Evolutionary conservation across 2,329 filamentous ascomycete genomes (phyloP), one percentile per base, ranked within the genome.

Genomic region (Pseudogymnoascus sp.): DNA sequence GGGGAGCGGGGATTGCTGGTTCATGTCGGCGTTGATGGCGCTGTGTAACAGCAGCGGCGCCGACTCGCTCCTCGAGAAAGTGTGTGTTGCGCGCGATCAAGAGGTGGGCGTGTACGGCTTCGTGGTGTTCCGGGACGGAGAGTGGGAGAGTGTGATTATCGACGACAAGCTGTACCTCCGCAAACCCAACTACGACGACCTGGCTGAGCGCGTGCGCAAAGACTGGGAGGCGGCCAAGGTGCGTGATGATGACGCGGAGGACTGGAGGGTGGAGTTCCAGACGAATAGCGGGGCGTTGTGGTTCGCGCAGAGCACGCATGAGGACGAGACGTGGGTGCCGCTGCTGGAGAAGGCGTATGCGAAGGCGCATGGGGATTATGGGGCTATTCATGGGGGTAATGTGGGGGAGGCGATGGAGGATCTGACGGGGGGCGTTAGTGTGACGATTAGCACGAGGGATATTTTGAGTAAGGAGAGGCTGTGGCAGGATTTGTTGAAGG

Each of bases 71-170:
- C 76, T 82, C 53, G 79, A 82, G 73, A 80, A 82, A 69, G 74
- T 83, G 53, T 71, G 69, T 17, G 65, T 63, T 1, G 67, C 68
- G 15, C 63, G 70, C 15, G 68, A 71, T 64, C 69, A 83, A 76
- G 78, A 82, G 64, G 86, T 93, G 61, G 91, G 91, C 13, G 91
- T 96, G 2, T 96, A 96, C 70, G 91, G 91, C 1, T 96, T 96
- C 69, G 90, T 96, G 47, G 96, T 96, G 72, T 89, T 88, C 73
- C 80, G 91, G 71, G 91, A 96, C 71, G 91, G 91, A 61, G 90
- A 93, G 74, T 96, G 91, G 92, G 88, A 93, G 62, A 90, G 91
- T 68, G 91, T 89, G 65, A 91, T 96, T 65, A 86, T 96, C 64
- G 92, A 96, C 71, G 92, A 96, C 74, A 95, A 95, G 76, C 80